Evolutionary conservation across 73 alveolate species (phyloP), one percentile per base, ranked within the genome.

Genomic region (Paramecium caudatum): DNA sequence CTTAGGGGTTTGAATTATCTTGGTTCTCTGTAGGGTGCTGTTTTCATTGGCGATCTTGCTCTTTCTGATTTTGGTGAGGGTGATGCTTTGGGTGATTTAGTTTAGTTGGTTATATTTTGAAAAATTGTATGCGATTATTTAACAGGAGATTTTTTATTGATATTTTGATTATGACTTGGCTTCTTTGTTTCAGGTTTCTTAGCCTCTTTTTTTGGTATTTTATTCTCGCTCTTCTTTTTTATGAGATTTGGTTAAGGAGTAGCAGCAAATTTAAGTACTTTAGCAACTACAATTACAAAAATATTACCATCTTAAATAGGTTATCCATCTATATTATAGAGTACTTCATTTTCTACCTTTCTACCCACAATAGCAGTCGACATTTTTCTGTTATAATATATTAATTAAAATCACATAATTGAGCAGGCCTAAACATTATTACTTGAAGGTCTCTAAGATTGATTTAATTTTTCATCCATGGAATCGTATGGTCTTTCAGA

Each of bases 11-110:
- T 68, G 37, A 68, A 68, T 37, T 68, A 34, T 68, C 84, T 68
- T 1, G 84, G 84, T 68, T 68, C 84, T 68, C 84, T 68, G 61
- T 68, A 68, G 10, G 80, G 13, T 6, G 80, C 80, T n/a, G n/a
- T n/a, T n/a, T n/a, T n/a, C n/a, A n/a, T n/a, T n/a, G n/a, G n/a
- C n/a, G n/a, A n/a, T n/a, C n/a, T n/a, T n/a, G n/a, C n/a, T n/a
- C n/a, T n/a, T n/a, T n/a, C n/a, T n/a, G n/a, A n/a, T n/a, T n/a
- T n/a, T n/a, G n/a, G n/a, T n/a, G n/a, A n/a, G n/a, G n/a, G n/a
- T n/a, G n/a, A n/a, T n/a, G n/a, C n/a, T n/a, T n/a, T n/a, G n/a
- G n/a, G n/a, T n/a, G n/a, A n/a, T n/a, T n/a, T n/a, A n/a, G n/a
- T n/a, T n/a, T n/a, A n/a, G n/a, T n/a, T n/a, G n/a, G n/a, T n/a